These are phyloP conservation scores for Aphanomyces stellatus DNA, from an alignment of 352 stramenopile genomes.

Conservation along the genomic window DNA sequence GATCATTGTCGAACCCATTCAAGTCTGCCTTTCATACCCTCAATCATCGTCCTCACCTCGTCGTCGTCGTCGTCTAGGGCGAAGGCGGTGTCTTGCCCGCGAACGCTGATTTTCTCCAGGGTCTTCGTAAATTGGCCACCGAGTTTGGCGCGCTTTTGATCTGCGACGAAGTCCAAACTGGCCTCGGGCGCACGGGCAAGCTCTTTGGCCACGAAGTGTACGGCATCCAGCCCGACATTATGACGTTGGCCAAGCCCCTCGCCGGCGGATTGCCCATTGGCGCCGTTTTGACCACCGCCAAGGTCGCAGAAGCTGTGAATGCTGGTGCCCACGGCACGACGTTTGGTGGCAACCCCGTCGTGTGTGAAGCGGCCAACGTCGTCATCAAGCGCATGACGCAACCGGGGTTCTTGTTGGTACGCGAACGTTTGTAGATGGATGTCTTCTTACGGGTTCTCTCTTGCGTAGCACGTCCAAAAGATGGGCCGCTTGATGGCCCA, in stretches of 20 bases:
- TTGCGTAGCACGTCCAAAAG: slow-evolving; percentile 52
- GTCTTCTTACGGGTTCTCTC: too few relatives aligned
- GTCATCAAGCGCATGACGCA: slow-evolving; percentile 71
- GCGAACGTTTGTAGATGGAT: too few relatives aligned
- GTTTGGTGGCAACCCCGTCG: slow-evolving; percentile 95
- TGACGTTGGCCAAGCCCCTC: slow-evolving; percentile 96
- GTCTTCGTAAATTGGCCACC: slow-evolving; percentile 87
- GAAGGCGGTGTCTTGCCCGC: slow-evolving; percentile 93
- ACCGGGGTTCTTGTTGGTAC: slow-evolving; percentile 41
- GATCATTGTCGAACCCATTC: slow-evolving; percentile 73
- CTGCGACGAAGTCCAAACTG: slow-evolving; percentile 85
- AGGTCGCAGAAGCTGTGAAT: slow-evolving; percentile 82
- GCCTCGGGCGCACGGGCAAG: slow-evolving; percentile 88
- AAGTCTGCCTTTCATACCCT: slow-evolving; percentile 1
- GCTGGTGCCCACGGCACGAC: slow-evolving; percentile 93
- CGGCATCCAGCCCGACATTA: slow-evolving; percentile 90
- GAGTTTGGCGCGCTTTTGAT: slow-evolving; percentile 87
- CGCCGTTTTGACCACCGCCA: slow-evolving; percentile 90
- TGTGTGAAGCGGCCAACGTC: slow-evolving; percentile 85
- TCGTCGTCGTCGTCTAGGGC: slow-evolving; percentile 57
- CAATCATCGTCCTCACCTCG: neutral
- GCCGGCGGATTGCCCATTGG: slow-evolving; percentile 94
- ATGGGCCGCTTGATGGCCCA: slow-evolving; percentile 48
- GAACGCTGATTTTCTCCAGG: slow-evolving; percentile 85
- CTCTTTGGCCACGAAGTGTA: slow-evolving; percentile 94